Evolutionary conservation across 2,329 filamentous ascomycete species (phyloP), one percentile per base, ranked within the genome.

Genomic region (Talaromyces sp.): DNA sequence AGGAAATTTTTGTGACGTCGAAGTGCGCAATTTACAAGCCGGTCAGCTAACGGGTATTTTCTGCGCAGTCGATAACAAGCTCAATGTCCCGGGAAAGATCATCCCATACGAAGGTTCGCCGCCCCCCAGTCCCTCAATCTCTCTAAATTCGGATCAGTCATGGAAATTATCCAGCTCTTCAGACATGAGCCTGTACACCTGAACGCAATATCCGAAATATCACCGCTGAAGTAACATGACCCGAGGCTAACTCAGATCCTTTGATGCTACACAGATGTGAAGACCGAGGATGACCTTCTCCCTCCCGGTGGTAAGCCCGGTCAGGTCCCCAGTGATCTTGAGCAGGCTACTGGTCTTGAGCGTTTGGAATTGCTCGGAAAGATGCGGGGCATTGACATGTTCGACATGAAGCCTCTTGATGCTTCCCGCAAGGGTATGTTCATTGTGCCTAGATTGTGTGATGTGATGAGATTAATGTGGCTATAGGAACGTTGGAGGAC

Each of bases 341-440:
- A 98, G 81, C 95, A 99, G 82, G 83, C 95, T 67, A 98, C 95
- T 73, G 95, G 95, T 91, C 86, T 98, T 67, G 95, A 99, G 86
- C 93, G 95, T 87, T 87, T 99, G 73, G 95, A 99, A 83, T 95
- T 99, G 76, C 86, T 99, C 79, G 95, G 95, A 82, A 99, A 99
- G 88, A 97, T 98, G 90, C 92, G 98, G 85, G 93, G 95, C 71
- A 84, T 97, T 74, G 95, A 99, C 78, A 85, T 98, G 78, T 99
- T 99, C 84, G 93, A 99, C 83, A 97, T 98, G 95, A 90, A 88
- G 81, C 95, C 95, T 69, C 87, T 99, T 73, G 95, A 98, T 79
- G 85, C 94, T 69, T 95, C 90, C 79, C 89, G 95, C 77, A 87
- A 87, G 81, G 94, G 94, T 91, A 85, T 70, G 83, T 75, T 27